Evolutionary conservation across 176 grass and related monocot species (phyloP).

Genomic region (Zea luxurians): DNA sequence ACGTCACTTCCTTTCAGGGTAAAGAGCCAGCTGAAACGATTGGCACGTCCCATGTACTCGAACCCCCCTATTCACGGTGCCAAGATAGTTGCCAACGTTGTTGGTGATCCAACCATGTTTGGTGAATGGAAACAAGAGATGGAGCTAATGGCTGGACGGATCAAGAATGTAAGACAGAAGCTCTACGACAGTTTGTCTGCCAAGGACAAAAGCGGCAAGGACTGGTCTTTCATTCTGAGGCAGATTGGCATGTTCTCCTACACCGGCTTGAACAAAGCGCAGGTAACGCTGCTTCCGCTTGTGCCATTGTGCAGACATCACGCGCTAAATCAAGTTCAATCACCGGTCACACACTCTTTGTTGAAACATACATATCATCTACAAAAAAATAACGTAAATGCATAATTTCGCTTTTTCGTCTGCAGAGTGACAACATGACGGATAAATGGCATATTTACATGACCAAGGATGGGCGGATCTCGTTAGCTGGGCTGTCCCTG

Average conservation of each 20-base stretch:
- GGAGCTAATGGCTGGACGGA: conserved; percentile 85
- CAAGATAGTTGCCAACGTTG: conserved; percentile 86
- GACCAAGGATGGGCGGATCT: conserved; percentile 97
- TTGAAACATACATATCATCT: background rate
- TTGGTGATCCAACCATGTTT: conserved; percentile 83
- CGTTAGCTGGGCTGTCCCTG: conserved; percentile 73
- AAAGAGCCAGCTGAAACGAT: conserved; percentile 95
- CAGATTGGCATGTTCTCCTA: conserved; percentile 99
- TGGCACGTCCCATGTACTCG: conserved; percentile 93
- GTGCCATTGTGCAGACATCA: background rate
- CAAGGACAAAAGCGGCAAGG: conserved; percentile 83
- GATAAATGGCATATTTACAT: conserved; percentile 96
- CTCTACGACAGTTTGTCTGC: conserved; percentile 68
- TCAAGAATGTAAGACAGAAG: conserved; percentile 87
- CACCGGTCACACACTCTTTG: background rate
- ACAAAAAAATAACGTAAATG: background rate
- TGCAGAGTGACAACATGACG: conserved; percentile 85
- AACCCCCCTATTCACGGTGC: conserved; percentile 93
- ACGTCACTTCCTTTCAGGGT: conserved; percentile 45
- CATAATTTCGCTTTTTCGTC: background rate
- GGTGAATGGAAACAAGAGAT: conserved; percentile 96
- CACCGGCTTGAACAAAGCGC: conserved; percentile 80
- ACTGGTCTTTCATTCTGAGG: conserved; percentile 90
- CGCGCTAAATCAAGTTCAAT: background rate
- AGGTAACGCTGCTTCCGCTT: conserved; percentile 47